Percentiles rank a stretch among this genome's conserved stretches.
Conservation (phyloP, 148 eudicot species). For the Pharnaceum exiguum region DNA sequence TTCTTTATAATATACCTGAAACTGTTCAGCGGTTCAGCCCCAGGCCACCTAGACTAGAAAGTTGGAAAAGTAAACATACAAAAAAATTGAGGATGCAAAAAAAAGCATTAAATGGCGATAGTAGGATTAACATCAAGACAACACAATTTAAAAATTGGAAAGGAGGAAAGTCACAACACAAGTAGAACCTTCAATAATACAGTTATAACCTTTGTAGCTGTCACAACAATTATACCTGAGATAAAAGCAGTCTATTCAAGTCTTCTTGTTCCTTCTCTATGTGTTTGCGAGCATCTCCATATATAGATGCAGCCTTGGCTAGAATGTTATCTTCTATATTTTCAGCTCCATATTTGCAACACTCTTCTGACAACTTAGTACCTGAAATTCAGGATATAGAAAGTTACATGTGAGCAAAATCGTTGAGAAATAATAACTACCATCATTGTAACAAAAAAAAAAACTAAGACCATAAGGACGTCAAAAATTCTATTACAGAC, state of each 20-base stretch:
- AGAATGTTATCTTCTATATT: conserved; percentile 73
- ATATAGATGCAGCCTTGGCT: conserved; percentile 85
- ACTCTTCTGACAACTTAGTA: conserved; percentile 92
- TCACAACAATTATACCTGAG: conserved; percentile 50
- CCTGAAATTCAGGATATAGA: conserved; percentile 36
- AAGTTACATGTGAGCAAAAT: background rate
- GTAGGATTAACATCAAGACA: too few relatives aligned
- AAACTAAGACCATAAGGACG: background rate
- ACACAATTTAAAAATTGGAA: too few relatives aligned
- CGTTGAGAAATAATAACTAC: too few relatives aligned
- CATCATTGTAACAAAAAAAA: too few relatives aligned
- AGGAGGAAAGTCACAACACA: background rate
- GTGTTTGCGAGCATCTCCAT: conserved; percentile 94
- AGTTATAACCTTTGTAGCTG: background rate
- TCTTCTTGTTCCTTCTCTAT: conserved; percentile 94
- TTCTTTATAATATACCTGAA: too few relatives aligned
- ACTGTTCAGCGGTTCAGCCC: too few relatives aligned
- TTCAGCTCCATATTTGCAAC: conserved; percentile 90
- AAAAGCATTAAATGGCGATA: too few relatives aligned
- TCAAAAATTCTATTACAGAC: too few relatives aligned
- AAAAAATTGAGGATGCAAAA: too few relatives aligned
- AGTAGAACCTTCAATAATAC: background rate
- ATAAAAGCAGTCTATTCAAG: conserved; percentile 49
- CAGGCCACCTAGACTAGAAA: too few relatives aligned
- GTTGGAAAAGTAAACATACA: too few relatives aligned